Evolutionary conservation across 2,329 filamentous ascomycete genomes (phyloP).

Genomic region (Pestalotiopsis sp.): DNA sequence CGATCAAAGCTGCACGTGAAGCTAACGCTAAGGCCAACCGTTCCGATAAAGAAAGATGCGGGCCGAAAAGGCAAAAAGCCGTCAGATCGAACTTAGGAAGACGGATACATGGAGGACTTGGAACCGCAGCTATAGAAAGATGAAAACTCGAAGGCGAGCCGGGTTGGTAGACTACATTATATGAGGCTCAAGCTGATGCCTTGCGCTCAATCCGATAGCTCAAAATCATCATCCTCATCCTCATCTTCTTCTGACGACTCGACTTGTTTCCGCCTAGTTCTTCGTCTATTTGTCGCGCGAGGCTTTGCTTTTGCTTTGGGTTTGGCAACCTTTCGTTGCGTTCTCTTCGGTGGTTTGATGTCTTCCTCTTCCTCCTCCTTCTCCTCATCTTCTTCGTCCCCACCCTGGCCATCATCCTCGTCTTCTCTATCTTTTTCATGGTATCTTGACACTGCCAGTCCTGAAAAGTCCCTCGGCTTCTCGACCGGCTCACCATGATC

Average conservation of each 20-base stretch:
- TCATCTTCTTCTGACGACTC: slow-evolving; percentile 26
- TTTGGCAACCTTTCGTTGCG: slow-evolving; percentile 17
- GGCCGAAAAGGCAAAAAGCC: background rate
- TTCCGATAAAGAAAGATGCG: background rate
- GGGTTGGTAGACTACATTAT: background rate
- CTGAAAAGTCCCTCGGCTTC: background rate
- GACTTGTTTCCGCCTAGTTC: slow-evolving; percentile 24
- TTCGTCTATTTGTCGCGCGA: slow-evolving; percentile 26
- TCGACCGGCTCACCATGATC: slow-evolving; percentile 26
- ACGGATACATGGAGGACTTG: background rate
- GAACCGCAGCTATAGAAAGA: background rate
- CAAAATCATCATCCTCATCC: slow-evolving; percentile 20
- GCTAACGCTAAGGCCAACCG: background rate
- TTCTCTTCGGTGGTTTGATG: slow-evolving; percentile 16
- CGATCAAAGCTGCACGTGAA: background rate
- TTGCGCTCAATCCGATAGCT: background rate
- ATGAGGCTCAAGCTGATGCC: background rate
- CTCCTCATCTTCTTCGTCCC: background rate
- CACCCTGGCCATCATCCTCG: background rate
- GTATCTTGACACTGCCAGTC: background rate
- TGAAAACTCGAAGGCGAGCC: background rate
- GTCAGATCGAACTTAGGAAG: too few species aligned
- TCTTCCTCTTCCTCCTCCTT: slow-evolving; percentile 3
- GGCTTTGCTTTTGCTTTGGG: slow-evolving; percentile 28
- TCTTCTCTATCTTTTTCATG: background rate